Conservation (phyloP, 2,329 filamentous ascomycete genomes). For the Aspergillus melleus region DNA sequence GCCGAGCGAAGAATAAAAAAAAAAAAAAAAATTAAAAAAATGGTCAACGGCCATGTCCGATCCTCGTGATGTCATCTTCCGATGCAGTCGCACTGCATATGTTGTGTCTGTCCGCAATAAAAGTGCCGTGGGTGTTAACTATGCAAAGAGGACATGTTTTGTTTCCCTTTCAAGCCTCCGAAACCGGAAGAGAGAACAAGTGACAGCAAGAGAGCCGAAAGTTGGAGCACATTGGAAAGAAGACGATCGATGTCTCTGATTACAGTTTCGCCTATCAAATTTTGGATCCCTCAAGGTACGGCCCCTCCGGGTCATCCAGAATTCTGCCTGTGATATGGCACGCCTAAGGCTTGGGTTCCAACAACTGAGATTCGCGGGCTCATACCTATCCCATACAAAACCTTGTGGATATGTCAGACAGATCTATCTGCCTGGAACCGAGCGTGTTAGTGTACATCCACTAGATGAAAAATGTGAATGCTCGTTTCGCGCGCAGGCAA, state of each 20-base stretch:
- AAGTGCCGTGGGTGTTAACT: not conserved
- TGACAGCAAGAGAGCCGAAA: not conserved
- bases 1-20: not conserved
- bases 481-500: no score
- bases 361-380: not conserved
- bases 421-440: not conserved
- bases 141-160: no score
- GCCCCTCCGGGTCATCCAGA: not conserved
- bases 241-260: not conserved
- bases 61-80: constrained; percentile 4
- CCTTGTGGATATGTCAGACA: not conserved
- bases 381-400: not conserved
- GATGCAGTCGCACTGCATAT: not conserved
- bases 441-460: not conserved
- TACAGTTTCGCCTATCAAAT: not conserved
- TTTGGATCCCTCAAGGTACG: not conserved
- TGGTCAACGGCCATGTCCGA: constrained; percentile 5
- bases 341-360: not conserved
- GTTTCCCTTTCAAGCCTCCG: not conserved
- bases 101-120: not conserved
- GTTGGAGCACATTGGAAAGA: not conserved
- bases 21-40: not conserved
- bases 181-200: not conserved
- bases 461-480: no score
- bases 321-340: not conserved